Evolutionary conservation across 495 filamentous ascomycete genomes (phyloP), one percentile per base, ranked within the genome.

Genomic region (Baudoinia panamericana): DNA sequence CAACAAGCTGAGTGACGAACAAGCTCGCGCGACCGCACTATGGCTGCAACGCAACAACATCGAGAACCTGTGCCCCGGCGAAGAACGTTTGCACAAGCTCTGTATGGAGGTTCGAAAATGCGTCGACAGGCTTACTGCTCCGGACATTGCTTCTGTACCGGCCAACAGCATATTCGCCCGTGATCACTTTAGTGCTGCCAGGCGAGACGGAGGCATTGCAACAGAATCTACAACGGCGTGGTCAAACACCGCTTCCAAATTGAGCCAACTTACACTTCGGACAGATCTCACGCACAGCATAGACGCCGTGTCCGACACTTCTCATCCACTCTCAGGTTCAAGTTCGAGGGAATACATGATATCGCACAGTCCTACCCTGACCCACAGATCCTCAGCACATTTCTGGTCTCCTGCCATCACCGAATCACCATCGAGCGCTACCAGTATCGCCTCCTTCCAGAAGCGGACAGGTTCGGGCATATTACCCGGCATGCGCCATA

Each of bases 1-100:
- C 2, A 90, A 87, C 58, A 97, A 97, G 56, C 72, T 97, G 9
- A 84, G 82, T n/a, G 90, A 97, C 55, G 87, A 95, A 38, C 90
- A 96, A 55, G 75, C 88, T 2, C 83, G 87, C 24, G 77, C 86
- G 48, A 93, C 85, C 4, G 67, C 72, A 17, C 79, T 77, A 38
- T 97, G 90, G 84, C 61, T 97, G 31, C 73, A 78, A 12, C 75
- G 80, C 56, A 79, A 76, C 48, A 75, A 73, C 9, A 73, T 95
- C 16, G 87, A 90, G 58, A 95, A 94, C 52, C 87, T 95, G 60
- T 97, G 90, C 64, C 80, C 78, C 52, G 90, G 87, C 13, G 90
- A 97, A 55, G 90, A 97, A 62, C 67, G 90, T 25, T 92, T 97
- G 37, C 90, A 97, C 56, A 75, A 86, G 12, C 93, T 97, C 56